Base-by-base conservation (phyloP, 257 asterid species). In the Orobanche coerulescens region DNA sequence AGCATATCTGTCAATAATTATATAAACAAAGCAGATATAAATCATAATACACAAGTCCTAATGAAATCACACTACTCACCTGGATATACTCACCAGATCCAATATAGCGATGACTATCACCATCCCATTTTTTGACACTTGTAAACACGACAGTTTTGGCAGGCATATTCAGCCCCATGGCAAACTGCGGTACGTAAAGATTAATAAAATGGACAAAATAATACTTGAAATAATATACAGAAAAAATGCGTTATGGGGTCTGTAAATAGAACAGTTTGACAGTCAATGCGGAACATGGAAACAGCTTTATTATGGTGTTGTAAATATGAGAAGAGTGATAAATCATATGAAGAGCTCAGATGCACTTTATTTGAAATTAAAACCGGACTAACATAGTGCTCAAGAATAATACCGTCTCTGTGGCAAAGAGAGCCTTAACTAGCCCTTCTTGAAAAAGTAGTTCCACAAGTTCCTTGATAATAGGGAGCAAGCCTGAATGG, bases 131-230 rank as follows among this genome's bases (percentile, higher is more conserved):
- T 73, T 76, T 93, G 61, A 89, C 95, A 68, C 82, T 86, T 0
- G 97, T 93, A 72, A 93, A 93, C 64, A 93, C 95, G 2, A 92
- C 98, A 69, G 98, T 89, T 84, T 92, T 93, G n/a, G 98, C 98
- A 39, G 98, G 97, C 98, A 93, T 93, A 83, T 93, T 93, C 75
- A 93, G 71, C 55, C 98, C 98, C 98, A 93, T 93, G 30, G 98
- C 97, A 44, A 93, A 89, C 97, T 92, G 79, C 61, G 44, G 28
- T 39, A 50, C 33, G 28, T 60, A 47, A 58, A 46, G 74, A 58
- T 39, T 51, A 62, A 66, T 53, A 67, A 42, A 55, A 26, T 46
- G 26, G 4, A 50, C 4, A 47, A 16, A 57, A 43, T 7, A 13
- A 30, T n/a, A 18, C 53, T 31, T 1, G 44, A 31, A 54, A 19